Conservation (phyloP, 352 stramenopile genomes). For the Globisporangium perplexum region DNA sequence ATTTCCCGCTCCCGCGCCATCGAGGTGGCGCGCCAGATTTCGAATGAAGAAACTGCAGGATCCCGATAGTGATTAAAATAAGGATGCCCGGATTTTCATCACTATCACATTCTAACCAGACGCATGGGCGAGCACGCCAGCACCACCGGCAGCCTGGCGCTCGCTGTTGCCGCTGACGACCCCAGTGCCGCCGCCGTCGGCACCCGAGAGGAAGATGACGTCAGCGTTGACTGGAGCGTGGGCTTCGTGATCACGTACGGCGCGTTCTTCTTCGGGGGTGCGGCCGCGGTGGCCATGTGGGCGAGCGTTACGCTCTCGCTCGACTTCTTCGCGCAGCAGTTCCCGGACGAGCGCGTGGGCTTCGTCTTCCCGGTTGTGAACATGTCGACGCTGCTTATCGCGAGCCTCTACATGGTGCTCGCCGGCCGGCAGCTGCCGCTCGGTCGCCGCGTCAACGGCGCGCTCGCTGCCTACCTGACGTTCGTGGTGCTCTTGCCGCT, state of each 20-base stretch:
- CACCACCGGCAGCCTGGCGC: too few relatives aligned
- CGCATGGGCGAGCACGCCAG: too few relatives aligned
- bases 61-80: too few relatives aligned
- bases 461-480: slow-evolving; percentile 40
- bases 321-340: slow-evolving; percentile 61
- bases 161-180: background rate
- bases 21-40: too few relatives aligned
- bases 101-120: too few relatives aligned
- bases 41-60: too few relatives aligned
- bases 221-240: slow-evolving; percentile 11
- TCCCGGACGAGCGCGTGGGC: slow-evolving; percentile 53
- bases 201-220: background rate
- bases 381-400: slow-evolving; percentile 77
- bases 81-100: too few relatives aligned
- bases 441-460: slow-evolving; percentile 47
- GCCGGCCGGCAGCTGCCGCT: slow-evolving; percentile 57
- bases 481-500: slow-evolving; percentile 57
- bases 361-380: slow-evolving; percentile 83
- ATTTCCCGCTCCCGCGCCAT: background rate
- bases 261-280: slow-evolving; percentile 71
- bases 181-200: too few relatives aligned
- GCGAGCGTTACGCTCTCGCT: slow-evolving; percentile 72
- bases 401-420: slow-evolving; percentile 79
- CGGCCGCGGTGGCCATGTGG: slow-evolving; percentile 72
- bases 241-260: slow-evolving; percentile 64